Conservation (phyloP, 768 basidiomycete genomes). For the Lenzites betulinus region DNA sequence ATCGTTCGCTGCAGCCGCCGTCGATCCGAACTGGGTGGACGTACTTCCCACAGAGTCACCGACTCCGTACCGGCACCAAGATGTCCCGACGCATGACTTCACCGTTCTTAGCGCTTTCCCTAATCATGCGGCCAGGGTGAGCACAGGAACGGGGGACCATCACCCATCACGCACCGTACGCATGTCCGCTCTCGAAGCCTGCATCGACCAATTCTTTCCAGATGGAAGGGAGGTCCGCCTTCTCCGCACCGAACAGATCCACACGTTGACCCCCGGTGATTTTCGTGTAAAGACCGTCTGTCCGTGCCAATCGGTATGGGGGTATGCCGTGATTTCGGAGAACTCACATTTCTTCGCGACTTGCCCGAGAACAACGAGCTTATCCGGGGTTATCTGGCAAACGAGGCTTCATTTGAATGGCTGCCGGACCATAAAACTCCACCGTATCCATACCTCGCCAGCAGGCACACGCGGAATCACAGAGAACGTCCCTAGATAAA, state of each 20-base stretch:
- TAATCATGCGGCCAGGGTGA: conserved; percentile 1
- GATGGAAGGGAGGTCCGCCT: conserved; percentile 68
- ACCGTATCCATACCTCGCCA: conserved; percentile 49
- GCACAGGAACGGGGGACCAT: no score
- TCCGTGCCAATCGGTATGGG: neutral
- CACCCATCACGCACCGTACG: conserved; percentile 53
- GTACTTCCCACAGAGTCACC: conserved; percentile 69
- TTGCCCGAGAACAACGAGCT: conserved; percentile 61
- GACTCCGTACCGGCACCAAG: conserved; percentile 70
- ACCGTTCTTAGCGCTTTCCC: conserved; percentile 66
- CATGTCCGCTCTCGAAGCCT: conserved; percentile 78
- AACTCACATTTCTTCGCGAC: conserved; percentile 63
- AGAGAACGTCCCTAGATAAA: conserved; percentile 53
- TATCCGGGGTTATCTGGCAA: conserved; percentile 57
- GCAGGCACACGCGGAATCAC: conserved; percentile 73
- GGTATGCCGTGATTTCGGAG: neutral
- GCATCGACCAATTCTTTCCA: conserved; percentile 64
- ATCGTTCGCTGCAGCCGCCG: no score
- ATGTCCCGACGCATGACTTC: conserved; percentile 76
- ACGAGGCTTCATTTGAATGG: neutral
- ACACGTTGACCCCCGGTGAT: conserved; percentile 60
- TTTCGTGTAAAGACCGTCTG: conserved; percentile 63
- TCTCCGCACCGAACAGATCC: conserved; percentile 71
- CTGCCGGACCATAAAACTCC: no score
- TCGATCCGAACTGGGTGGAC: neutral